Conservation (phyloP, 1,284 basidiomycete species). For the Neolentinus lepideus region DNA sequence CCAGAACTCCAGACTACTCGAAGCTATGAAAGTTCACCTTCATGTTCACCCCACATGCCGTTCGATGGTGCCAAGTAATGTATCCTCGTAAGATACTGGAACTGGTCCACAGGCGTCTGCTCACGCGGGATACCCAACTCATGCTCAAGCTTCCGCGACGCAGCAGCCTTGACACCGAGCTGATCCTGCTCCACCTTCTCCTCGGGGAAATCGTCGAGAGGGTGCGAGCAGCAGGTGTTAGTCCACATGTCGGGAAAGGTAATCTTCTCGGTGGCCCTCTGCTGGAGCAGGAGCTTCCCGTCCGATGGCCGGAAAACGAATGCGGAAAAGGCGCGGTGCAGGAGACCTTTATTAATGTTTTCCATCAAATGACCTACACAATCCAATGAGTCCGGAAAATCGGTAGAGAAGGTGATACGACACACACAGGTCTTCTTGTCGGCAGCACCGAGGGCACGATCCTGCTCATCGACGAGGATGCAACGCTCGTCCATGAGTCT, state of each 20-base stretch:
- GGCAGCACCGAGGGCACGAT: slow-evolving; percentile 83
- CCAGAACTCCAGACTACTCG: background rate
- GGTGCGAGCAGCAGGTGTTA: slow-evolving; percentile 99
- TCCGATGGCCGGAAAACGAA: slow-evolving; percentile 95
- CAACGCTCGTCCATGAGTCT: slow-evolving; percentile 97
- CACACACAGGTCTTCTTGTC: slow-evolving; percentile 94
- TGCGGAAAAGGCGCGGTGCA: slow-evolving; percentile 97
- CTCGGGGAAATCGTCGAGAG: slow-evolving; percentile 84
- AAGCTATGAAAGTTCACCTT: slow-evolving; percentile 54
- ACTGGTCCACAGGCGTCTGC: slow-evolving; percentile 79
- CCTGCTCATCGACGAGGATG: slow-evolving; percentile 90
- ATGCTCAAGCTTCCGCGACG: slow-evolving; percentile 92
- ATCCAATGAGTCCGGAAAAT: background rate
- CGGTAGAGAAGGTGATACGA: background rate
- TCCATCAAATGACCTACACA: slow-evolving; percentile 90
- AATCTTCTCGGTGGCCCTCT: slow-evolving; percentile 95
- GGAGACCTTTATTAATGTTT: slow-evolving; percentile 90
- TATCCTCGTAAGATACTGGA: slow-evolving; percentile 94
- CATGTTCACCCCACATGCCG: slow-evolving; percentile 97
- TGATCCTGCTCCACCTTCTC: slow-evolving; percentile 78
- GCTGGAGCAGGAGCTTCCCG: slow-evolving; percentile 93
- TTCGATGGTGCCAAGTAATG: slow-evolving; percentile 95
- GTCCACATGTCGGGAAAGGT: slow-evolving; percentile 99
- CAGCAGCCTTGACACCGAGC: slow-evolving; percentile 83
- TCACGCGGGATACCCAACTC: slow-evolving; percentile 88